Evolutionary conservation across 129 eudicot genomes (phyloP), one percentile per base, ranked within the genome.

Genomic region (Escallonia herrerae): DNA sequence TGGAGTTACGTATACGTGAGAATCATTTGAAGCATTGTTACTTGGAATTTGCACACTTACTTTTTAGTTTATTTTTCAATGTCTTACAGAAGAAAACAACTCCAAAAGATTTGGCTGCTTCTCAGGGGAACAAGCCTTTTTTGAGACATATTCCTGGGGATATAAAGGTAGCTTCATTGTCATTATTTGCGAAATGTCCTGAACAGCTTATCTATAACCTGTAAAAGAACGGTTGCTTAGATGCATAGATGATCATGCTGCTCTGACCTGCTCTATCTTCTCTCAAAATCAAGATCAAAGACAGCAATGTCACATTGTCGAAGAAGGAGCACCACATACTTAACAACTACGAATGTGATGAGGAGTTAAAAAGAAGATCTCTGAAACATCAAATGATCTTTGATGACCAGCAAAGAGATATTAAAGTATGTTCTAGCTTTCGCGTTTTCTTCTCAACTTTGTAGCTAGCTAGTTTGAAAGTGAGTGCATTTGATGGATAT

Each of bases 381-480:
- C 44, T 79, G 78, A 94, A 80, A 70, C 80, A 82, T 58, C 81
- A 77, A 56, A 79, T 56, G 82, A 71, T 75, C 44, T 75, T 94
- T 76, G 94, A 82, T 38, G 81, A 63, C 57, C 97, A 94, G 67
- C 82, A 87, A 56, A 84, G 48, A 74, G 82, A 89, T 74, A 83
- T 94, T 62, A 78, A 76, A 82, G 99, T 94, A 73, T 63, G 69
- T 53, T 58, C 54, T 41, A 64, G 51, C 14, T 71, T 56, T 47
- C 22, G 33, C 48, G 50, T 58, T 12, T 7, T 43, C 2, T 7
- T 14, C 40, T 62, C 60, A 7, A 12, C 48, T 54, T 49, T 33
- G 12, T 53, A n/a, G 14, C 4, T 47, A 42, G 15, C 33, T 43
- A 44, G 40, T 4, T 9, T 56, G 3, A 43, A 22, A 10, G 5